These are phyloP conservation scores for Yarrowia hollandica DNA, from an alignment of 805 yeast genomes.

Conservation along the genomic window DNA sequence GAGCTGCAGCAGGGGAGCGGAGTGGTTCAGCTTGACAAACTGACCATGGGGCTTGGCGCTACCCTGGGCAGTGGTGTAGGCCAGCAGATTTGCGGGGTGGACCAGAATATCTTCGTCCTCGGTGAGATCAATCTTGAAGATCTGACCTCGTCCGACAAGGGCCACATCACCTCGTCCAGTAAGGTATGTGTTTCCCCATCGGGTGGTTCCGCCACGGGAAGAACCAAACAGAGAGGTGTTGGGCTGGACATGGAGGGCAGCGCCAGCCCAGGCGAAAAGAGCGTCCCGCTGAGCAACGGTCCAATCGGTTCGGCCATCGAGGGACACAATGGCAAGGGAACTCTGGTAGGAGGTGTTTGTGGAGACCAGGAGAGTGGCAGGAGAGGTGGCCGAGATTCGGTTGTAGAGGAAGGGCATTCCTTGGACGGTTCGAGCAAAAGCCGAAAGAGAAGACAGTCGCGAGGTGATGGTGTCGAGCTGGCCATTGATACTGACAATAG, in stretches of 20 bases:
- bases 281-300: conserved; percentile 44
- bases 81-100: conserved; percentile 47
- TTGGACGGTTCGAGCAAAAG: conserved; percentile 35
- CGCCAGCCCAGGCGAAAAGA: conserved; percentile 50
- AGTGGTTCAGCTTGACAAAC: conserved; percentile 14
- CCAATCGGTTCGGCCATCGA: conserved; percentile 44
- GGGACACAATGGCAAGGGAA: conserved; percentile 44
- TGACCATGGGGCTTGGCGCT: neutral
- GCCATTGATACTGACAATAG: conserved; percentile 50
- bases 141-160: conserved; percentile 45
- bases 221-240: conserved; percentile 29
- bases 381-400: conserved; percentile 40
- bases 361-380: conserved; percentile 38
- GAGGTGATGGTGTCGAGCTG: conserved; percentile 37
- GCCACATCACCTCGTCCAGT: conserved; percentile 48
- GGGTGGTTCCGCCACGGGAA: conserved; percentile 30
- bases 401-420: conserved; percentile 41
- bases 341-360: conserved; percentile 33
- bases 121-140: conserved; percentile 44
- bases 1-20: conserved; percentile 6
- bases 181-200: conserved; percentile 40
- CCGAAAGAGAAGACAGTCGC: conserved; percentile 38
- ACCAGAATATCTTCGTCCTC: conserved; percentile 45
- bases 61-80: conserved; percentile 38
- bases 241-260: conserved; percentile 37